These are phyloP conservation scores for Acanthamoeba royreba DNA, from an alignment of 208 protist genomes.

Conservation along the genomic window DNA sequence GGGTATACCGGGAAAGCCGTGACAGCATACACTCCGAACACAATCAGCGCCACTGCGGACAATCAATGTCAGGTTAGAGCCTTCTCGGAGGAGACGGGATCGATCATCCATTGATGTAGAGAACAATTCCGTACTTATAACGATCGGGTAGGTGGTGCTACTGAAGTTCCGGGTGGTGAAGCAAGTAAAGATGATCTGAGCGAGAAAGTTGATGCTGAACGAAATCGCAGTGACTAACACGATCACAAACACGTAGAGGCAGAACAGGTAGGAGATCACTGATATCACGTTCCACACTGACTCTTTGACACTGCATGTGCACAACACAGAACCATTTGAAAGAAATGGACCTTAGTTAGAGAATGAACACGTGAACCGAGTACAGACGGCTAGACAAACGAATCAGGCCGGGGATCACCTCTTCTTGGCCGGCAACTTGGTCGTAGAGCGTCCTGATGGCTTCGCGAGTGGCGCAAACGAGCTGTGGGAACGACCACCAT, in stretches of 20 bases:
- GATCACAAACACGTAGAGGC: slow-evolving; percentile 37
- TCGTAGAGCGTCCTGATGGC: too few species aligned
- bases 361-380: too few species aligned
- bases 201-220: slow-evolving; percentile 49
- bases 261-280: slow-evolving; percentile 10
- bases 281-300: not conserved
- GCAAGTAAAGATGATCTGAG: slow-evolving; percentile 44
- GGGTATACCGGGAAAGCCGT: not conserved
- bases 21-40: slow-evolving; percentile 7
- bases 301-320: slow-evolving; percentile 17
- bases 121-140: not conserved
- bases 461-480: too few species aligned
- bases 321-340: too few species aligned
- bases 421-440: too few species aligned
- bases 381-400: too few species aligned
- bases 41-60: not conserved
- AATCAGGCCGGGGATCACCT: too few species aligned
- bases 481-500: too few species aligned
- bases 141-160: not conserved
- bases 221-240: slow-evolving; percentile 19
- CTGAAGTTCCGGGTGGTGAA: slow-evolving; percentile 15
- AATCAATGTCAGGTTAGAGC: not conserved
- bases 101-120: not conserved
- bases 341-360: too few species aligned
- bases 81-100: too few species aligned